These are phyloP conservation scores for Aphanomyces euteiches DNA, from an alignment of 352 stramenopile species.

Conservation along the genomic window DNA sequence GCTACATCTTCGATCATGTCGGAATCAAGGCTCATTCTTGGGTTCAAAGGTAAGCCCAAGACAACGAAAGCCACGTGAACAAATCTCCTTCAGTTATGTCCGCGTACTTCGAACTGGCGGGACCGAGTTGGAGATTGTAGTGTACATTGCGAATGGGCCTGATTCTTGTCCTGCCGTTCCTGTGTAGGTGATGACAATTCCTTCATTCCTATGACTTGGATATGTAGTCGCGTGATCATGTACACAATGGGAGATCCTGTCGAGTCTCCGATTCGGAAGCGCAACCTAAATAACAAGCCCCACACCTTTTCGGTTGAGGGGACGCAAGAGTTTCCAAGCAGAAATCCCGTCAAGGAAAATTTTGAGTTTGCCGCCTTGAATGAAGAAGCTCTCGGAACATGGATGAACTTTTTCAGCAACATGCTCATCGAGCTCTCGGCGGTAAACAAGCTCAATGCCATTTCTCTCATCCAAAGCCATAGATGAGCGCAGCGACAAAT, in stretches of 20 bases:
- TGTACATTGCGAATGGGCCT: slow-evolving; percentile 7
- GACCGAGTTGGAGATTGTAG: slow-evolving; percentile 13
- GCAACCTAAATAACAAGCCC: slow-evolving; percentile 22
- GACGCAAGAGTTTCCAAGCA: background rate
- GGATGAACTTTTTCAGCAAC: slow-evolving; percentile 25
- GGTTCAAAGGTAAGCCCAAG: background rate
- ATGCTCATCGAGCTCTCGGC: slow-evolving; percentile 10
- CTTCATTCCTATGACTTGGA: background rate
- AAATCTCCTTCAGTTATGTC: background rate
- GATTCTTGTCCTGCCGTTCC: slow-evolving; percentile 4
- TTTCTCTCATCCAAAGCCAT: too few species aligned
- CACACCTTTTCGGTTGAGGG: slow-evolving; percentile 24
- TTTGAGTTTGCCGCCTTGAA: slow-evolving; percentile 22
- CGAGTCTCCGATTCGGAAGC: slow-evolving; percentile 10
- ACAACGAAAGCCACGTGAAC: background rate
- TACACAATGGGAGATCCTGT: slow-evolving; percentile 20
- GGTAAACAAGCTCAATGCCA: background rate
- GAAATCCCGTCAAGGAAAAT: background rate
- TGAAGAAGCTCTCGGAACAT: slow-evolving; percentile 1
- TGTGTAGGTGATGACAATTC: background rate
- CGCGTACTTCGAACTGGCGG: slow-evolving; percentile 1
- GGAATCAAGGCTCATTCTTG: slow-evolving; percentile 23
- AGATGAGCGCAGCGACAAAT: too few species aligned
- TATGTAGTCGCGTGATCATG: slow-evolving; percentile 10
- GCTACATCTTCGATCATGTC: slow-evolving; percentile 17